These are phyloP conservation scores for Candida insectorum DNA, from an alignment of 805 yeast genomes.

Conservation along the genomic window DNA sequence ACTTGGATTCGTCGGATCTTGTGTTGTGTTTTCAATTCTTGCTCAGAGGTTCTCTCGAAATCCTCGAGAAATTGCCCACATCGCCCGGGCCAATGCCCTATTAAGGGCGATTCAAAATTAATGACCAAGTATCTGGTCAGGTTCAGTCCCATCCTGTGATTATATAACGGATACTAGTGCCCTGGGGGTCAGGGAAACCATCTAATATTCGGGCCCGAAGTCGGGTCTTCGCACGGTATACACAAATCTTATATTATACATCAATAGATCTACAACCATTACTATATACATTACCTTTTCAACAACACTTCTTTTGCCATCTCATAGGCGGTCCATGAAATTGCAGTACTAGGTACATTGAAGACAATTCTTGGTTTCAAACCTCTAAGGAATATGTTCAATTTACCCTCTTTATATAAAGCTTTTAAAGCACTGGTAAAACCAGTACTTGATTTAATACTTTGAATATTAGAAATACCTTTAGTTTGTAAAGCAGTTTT, in stretches of 20 bases:
- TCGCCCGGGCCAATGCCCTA: slow-evolving; percentile 25
- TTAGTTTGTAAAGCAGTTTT: slow-evolving; percentile 89
- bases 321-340: slow-evolving; percentile 96
- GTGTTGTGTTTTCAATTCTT: slow-evolving; percentile 75
- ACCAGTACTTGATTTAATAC: slow-evolving; percentile 57
- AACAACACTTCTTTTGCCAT: slow-evolving; percentile 81
- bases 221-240: too few species aligned
- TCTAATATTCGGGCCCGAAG: too few species aligned
- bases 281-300: slow-evolving; percentile 8
- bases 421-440: slow-evolving; percentile 68
- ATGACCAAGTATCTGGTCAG: slow-evolving; percentile 3
- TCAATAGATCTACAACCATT: not conserved
- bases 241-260: not conserved
- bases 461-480: slow-evolving; percentile 48
- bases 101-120: slow-evolving; percentile 20
- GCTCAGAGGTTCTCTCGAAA: slow-evolving; percentile 54
- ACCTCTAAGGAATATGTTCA: slow-evolving; percentile 75
- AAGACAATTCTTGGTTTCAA: slow-evolving; percentile 86
- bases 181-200: too few species aligned
- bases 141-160: too few species aligned
- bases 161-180: too few species aligned
- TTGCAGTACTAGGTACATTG: slow-evolving; percentile 94
- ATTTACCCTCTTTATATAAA: slow-evolving; percentile 58
- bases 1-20: slow-evolving; percentile 75
- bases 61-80: slow-evolving; percentile 27